Evolutionary conservation across 116 monocot species (phyloP), one percentile per base, ranked within the genome.

Genomic region (Phalaenopsis hybrid): DNA sequence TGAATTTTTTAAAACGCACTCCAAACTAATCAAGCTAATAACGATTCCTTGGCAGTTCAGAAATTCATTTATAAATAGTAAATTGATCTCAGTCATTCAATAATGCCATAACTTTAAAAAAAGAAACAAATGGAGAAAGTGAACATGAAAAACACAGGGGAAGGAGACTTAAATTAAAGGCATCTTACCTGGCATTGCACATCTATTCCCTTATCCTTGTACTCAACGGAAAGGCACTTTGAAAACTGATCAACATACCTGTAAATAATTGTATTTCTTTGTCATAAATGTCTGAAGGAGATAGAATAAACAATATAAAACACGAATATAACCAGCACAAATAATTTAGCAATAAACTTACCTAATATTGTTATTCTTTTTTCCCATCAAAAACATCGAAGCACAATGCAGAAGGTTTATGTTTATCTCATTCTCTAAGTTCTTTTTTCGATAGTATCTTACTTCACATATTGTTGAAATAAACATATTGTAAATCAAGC

Each of bases 161-260:
- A 43, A 67, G 2, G 46, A 0, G 20, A 75, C 45, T 20, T 45
- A 2, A 65, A 72, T 7, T 18, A 41, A 18, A 11, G 18, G 20
- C 46, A 75, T 46, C 75, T 45, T 52, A 77, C 90, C 84, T 90
- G 93, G 52, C 93, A 93, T 51, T 91, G 93, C 43, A 93, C 95
- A 85, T 98, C 95, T 79, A 98, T 98, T 9, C 98, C 98, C 82
- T 86, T 98, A 80, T 86, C 82, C 90, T 90, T 95, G 79, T 98
- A 98, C 76, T 98, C 98, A 59, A 98, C 95, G 86, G 90, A 81
- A 12, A 98, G 90, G 83, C 88, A 85, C 84, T 88, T 91, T n/a
- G 98, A 98, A 85, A 98, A 93, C 72, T 93, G 88, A 76, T 95
- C 95, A 68, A 98, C 51, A 57, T 95, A 98, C 74, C 98, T 98